Evolutionary conservation across 768 basidiomycete genomes (phyloP), one percentile per base, ranked within the genome.

Genomic region (Neoboletus brunneissimus): DNA sequence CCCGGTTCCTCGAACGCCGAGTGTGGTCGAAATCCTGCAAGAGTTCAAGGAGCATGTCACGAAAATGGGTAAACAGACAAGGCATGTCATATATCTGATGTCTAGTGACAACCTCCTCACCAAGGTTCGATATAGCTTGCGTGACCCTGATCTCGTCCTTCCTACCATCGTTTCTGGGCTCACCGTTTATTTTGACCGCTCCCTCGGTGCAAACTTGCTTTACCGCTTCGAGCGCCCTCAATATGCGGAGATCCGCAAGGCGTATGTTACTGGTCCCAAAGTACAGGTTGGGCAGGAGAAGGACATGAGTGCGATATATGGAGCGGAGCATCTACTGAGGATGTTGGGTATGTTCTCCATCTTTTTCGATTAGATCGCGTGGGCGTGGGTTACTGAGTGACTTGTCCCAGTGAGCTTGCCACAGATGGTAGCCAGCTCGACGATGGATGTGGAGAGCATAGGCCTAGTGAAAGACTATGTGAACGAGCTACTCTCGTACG

Each of bases 161-260:
- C 85, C 87, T 18, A 95, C 94, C 5, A 86, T 97, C 54, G 77
- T 92, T 42, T 84, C 89, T 2, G 96, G 96, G 1, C 78, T 98
- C 12, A 83, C 86, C 48, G 81, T 89, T 44, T 98, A 99, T 76
- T 99, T 99, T 67, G 93, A 99, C 72, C 89, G 91, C 32, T 87
- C 93, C 0, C 81, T 92, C 2, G 90, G 96, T 5, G 84, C 88
- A 54, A 94, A 91, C 71, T 81, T 99, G 27, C 80, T 98, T 4
- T 99, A 98, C 67, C 87, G 94, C 20, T 94, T 96, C 62, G 96
- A 99, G 71, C 83, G 96, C n/a, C 84, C 85, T 7, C 95, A 98
- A 70, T 98, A 96, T 59, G 86, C 88, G 6, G 85, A 88, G 47
- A 81, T 91, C 23, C 82, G 89, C 43, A 85, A 87, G 64, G 72